Percentiles rank a stretch among this genome's conserved stretches.
Conservation (phyloP, 352 stramenopile genomes). For the Phytophthora colocasiae region DNA sequence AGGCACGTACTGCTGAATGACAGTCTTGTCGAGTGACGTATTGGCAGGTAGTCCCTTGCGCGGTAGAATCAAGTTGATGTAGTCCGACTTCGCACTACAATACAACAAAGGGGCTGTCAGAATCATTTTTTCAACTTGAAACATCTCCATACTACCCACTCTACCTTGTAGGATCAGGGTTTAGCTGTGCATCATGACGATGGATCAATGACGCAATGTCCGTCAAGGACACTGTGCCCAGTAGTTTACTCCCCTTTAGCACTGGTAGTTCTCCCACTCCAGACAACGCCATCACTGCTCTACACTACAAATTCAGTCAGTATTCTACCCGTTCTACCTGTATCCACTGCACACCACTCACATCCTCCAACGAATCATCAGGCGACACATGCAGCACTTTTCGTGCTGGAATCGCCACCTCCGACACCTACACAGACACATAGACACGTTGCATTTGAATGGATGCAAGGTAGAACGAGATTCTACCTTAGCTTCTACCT, state of each 20-base stretch:
- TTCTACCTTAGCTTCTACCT: background rate
- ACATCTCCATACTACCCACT: background rate
- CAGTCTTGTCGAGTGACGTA: slow-evolving; percentile 59
- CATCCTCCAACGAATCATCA: slow-evolving; percentile 75
- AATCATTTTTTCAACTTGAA: background rate
- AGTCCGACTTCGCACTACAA: slow-evolving; percentile 88
- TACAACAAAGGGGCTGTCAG: background rate
- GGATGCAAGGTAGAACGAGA: background rate
- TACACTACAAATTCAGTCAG: slow-evolving; percentile 48
- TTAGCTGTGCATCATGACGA: slow-evolving; percentile 62
- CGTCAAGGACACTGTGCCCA: slow-evolving; percentile 82
- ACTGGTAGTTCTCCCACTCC: slow-evolving; percentile 74
- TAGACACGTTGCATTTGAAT: slow-evolving; percentile 3
- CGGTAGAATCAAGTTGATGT: slow-evolving; percentile 88
- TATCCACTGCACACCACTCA: slow-evolving; percentile 26
- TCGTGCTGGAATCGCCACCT: slow-evolving; percentile 69
- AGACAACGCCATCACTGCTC: slow-evolving; percentile 80
- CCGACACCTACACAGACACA: slow-evolving; percentile 48
- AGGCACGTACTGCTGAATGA: slow-evolving; percentile 43
- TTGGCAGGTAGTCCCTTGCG: slow-evolving; percentile 83
- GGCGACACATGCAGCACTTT: slow-evolving; percentile 84
- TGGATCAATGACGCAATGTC: slow-evolving; percentile 82
- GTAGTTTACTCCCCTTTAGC: slow-evolving; percentile 68
- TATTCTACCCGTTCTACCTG: background rate
- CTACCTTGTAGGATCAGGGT: slow-evolving; percentile 60